phyloP scores from a whole-genome alignment of 345 rosid species.

The Lepidium aucheri region DNA sequence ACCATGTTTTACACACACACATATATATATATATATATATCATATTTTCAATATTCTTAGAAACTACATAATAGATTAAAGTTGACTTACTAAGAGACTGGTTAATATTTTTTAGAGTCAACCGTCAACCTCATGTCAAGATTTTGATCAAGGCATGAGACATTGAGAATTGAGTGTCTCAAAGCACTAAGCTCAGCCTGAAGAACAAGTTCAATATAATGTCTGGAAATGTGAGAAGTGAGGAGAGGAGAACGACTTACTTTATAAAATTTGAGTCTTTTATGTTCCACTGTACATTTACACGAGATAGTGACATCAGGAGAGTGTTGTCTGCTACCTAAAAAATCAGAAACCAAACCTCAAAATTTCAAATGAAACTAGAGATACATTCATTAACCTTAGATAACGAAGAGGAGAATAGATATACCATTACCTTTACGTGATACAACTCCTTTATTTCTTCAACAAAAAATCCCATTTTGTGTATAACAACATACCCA shows the following conservation, averaged over 20 bases:
- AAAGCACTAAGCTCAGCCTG: constrained; percentile 39
- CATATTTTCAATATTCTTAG: background rate
- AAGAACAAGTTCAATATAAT: background rate
- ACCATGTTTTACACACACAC: background rate
- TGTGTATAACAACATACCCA: constrained; percentile 30
- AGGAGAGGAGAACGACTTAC: constrained; percentile 11
- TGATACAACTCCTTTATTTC: constrained; percentile 42
- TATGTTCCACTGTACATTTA: constrained; percentile 41
- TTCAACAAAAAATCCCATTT: constrained; percentile 32
- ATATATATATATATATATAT: no score
- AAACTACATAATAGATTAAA: background rate
- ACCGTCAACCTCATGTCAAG: constrained; percentile 57
- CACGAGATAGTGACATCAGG: constrained; percentile 43
- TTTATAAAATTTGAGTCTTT: constrained; percentile 41
- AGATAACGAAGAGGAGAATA: background rate
- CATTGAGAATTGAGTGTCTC: constrained; percentile 40
- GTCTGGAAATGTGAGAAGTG: background rate
- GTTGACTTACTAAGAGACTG: constrained; percentile 34
- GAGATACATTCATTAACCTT: background rate
- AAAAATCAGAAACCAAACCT: background rate
- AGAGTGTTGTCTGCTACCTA: constrained; percentile 29
- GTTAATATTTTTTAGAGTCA: constrained; percentile 39
- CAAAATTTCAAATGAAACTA: background rate
- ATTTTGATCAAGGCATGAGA: constrained; percentile 53
- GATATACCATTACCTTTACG: constrained; percentile 32